Conservation (phyloP, 495 filamentous ascomycete genomes). For the Parathielavia hyrcaniae region DNA sequence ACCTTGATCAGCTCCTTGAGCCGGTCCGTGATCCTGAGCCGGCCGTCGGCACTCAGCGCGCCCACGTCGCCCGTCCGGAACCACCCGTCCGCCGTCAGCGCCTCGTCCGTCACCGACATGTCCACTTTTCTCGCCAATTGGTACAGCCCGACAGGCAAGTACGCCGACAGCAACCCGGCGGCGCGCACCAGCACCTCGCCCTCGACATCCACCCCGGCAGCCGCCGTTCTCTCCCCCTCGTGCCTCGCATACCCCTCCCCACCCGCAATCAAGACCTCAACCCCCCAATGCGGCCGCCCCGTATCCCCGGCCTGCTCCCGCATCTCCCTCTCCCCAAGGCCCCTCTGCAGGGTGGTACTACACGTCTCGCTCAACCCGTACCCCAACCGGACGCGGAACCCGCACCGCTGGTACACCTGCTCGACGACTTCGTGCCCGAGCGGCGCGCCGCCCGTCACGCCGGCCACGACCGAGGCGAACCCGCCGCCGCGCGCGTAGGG, state of each 20-base stretch:
- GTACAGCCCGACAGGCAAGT: constrained; percentile 31
- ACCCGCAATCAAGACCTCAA: constrained; percentile 54
- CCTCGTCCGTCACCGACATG: constrained; percentile 50
- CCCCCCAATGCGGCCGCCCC: constrained; percentile 48
- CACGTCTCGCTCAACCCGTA: constrained; percentile 69
- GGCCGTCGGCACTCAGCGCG: constrained; percentile 49
- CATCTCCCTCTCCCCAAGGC: constrained; percentile 48
- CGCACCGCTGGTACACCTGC: constrained; percentile 53
- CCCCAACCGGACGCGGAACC: constrained; percentile 62
- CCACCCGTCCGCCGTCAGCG: constrained; percentile 55
- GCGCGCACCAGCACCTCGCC: constrained; percentile 58
- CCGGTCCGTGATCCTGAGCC: constrained; percentile 65
- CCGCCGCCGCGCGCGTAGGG: constrained; percentile 51
- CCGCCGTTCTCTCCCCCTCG: constrained; percentile 32
- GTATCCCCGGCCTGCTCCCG: constrained; percentile 54
- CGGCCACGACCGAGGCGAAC: constrained; percentile 23
- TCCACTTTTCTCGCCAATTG: constrained; percentile 12
- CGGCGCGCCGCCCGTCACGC: constrained; percentile 55
- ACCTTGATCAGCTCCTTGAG: constrained; percentile 79
- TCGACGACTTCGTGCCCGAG: constrained; percentile 57
- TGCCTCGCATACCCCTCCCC: constrained; percentile 21
- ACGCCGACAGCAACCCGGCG: constrained; percentile 55
- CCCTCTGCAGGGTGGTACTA: constrained; percentile 55
- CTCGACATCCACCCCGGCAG: constrained; percentile 43
- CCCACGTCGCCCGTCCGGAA: constrained; percentile 66